Conservation (phyloP, 495 filamentous ascomycete genomes). For the Monascus purpureus region DNA sequence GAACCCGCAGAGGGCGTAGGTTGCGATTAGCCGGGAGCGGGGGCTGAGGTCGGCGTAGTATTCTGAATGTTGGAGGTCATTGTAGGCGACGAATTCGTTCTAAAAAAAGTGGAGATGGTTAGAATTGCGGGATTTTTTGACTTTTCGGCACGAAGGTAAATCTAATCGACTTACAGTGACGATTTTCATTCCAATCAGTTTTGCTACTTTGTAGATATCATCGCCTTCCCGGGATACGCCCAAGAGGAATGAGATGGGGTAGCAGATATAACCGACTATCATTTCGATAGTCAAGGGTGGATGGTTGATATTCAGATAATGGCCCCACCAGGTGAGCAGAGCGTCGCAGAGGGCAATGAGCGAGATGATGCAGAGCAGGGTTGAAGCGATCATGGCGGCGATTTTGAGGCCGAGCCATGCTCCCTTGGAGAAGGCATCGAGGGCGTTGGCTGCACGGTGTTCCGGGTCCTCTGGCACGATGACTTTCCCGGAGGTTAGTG, state of each 20-base stretch:
- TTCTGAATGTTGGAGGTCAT: constrained; percentile 28
- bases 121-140: no score
- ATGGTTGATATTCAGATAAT: constrained; percentile 60
- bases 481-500: constrained; percentile 63
- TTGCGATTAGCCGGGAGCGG: constrained; percentile 59
- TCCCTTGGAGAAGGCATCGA: constrained; percentile 79
- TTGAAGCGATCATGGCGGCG: constrained; percentile 68
- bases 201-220: constrained; percentile 58
- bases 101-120: constrained; percentile 4
- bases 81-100: constrained; percentile 56
- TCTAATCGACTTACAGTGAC: constrained; percentile 38
- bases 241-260: constrained; percentile 71
- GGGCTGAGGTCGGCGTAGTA: constrained; percentile 42
- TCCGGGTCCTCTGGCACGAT: constrained; percentile 62
- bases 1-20: constrained; percentile 61
- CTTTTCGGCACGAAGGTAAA: not conserved
- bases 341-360: constrained; percentile 63
- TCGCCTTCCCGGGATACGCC: constrained; percentile 55
- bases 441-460: constrained; percentile 53
- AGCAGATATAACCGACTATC: constrained; percentile 72
- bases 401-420: constrained; percentile 85
- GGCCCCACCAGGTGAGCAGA: constrained; percentile 79
- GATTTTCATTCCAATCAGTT: constrained; percentile 73
- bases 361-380: constrained; percentile 73
- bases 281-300: constrained; percentile 58